Evolutionary conservation across 495 filamentous ascomycete species (phyloP), one percentile per base, ranked within the genome.

Genomic region (Schizothecium vesticola): DNA sequence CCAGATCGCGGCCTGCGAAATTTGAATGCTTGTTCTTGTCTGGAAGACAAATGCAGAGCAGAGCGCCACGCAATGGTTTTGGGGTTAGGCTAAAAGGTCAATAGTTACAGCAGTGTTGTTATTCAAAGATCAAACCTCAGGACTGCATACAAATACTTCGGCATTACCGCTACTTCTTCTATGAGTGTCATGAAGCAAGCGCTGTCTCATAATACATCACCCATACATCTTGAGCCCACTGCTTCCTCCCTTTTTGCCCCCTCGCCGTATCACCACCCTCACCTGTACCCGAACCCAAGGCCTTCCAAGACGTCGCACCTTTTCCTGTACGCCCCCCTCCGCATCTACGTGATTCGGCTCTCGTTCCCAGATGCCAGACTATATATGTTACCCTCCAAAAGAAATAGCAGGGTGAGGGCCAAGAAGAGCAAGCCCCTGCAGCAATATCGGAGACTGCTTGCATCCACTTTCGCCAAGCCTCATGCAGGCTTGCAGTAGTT

Each of bases 401-500:
- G 16, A 51, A 51, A 51, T 11, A 33, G 16, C 16, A 51, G 6
- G 43, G 6, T 2, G 7, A 51, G 6, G 6, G 9, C 43, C 33
- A 1, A 51, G 6, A 51, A 51, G 43, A n/a, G 43, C 16, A 19
- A 33, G 10, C 19, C 43, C 16, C 43, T n/a, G 43, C 43, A 51
- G 9, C 43, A n/a, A 51, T 19, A 51, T 19, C 43, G 1, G 5
- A n/a, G 7, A 51, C 16, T 7, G 6, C 16, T 3, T 8, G 6
- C 16, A n/a, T 51, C 43, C 43, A 51, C 16, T 19, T n/a, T 51
- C 43, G 16, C 16, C 43, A 1, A 21, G 22, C 59, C 69, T 66
- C 31, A 69, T 4, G 68, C 36, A n/a, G 68, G 67, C 66, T 72
- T 75, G 81, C 91, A 91, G 75, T 98, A 98, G 77, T 98, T 98